Evolutionary conservation across 331 rosid species (phyloP).

Genomic region (Malus hybrid): DNA sequence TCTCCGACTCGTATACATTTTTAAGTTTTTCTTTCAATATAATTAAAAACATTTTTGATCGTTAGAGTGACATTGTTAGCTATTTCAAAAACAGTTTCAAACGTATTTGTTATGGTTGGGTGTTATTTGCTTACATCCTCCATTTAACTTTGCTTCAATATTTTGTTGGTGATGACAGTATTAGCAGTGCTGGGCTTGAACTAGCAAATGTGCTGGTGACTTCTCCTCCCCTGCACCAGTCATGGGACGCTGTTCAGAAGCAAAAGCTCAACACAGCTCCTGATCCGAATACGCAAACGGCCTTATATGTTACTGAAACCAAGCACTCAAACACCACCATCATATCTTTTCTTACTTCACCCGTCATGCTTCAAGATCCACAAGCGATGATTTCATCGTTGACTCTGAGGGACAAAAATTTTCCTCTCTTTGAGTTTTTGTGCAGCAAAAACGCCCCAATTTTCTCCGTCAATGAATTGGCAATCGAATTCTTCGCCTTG

Average conservation of each 20-base stretch:
- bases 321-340: constrained; percentile 1
- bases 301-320: background rate
- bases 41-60: too few relatives aligned
- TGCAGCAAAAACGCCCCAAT: background rate
- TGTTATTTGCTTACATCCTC: too few relatives aligned
- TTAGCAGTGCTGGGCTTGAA: constrained; percentile 30
- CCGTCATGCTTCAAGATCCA: background rate
- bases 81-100: too few relatives aligned
- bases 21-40: too few relatives aligned
- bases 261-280: background rate
- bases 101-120: too few relatives aligned
- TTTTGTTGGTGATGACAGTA: constrained; percentile 18
- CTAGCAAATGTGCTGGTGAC: constrained; percentile 16
- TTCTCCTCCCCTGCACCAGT: constrained; percentile 14
- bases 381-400: constrained; percentile 12
- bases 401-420: background rate
- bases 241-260: constrained; percentile 18
- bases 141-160: background rate
- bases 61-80: too few relatives aligned
- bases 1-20: too few relatives aligned
- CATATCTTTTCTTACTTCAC: constrained; percentile 24
- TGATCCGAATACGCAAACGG: background rate
- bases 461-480: constrained; percentile 28
- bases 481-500: constrained; percentile 13
- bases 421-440: constrained; percentile 30